A percentile compares a stretch with the other conserved stretches of the same genome.
These are phyloP conservation scores for Beauveria sp. DNA, from an alignment of 2,329 filamentous ascomycete genomes.

Conservation along the genomic window DNA sequence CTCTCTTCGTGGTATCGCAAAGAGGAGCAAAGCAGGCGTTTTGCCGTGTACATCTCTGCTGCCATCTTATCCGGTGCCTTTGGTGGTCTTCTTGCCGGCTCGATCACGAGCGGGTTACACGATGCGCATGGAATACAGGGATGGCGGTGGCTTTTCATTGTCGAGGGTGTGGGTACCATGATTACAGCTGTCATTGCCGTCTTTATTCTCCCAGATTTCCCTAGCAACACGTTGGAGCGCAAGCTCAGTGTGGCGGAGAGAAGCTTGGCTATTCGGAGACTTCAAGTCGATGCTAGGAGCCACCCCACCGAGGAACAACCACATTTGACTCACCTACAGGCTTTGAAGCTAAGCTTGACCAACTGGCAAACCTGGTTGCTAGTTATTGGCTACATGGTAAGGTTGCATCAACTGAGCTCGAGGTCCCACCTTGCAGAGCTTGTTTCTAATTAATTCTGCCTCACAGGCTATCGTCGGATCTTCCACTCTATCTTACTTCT, in stretches of 20 bases:
- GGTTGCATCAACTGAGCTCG: not conserved
- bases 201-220: constrained; percentile 69
- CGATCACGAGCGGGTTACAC: constrained; percentile 48
- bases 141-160: constrained; percentile 54
- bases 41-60: constrained; percentile 48
- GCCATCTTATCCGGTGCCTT: constrained; percentile 51
- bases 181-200: constrained; percentile 55
- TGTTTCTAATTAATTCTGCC: not conserved
- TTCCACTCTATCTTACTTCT: constrained; percentile 45
- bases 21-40: constrained; percentile 44
- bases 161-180: constrained; percentile 59
- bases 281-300: constrained; percentile 59
- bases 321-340: constrained; percentile 60
- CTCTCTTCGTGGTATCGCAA: constrained; percentile 49
- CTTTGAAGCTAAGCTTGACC: constrained; percentile 28
- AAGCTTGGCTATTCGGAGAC: constrained; percentile 54
- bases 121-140: constrained; percentile 53
- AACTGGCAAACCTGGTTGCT: constrained; percentile 35
- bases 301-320: constrained; percentile 62
- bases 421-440: not conserved
- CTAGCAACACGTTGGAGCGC: constrained; percentile 49
- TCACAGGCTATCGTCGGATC: constrained; percentile 28
- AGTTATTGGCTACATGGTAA: constrained; percentile 33
- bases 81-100: constrained; percentile 49
- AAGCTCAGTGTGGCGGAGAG: constrained; percentile 61